phyloP scores from a whole-genome alignment of 2,329 filamentous ascomycete species.

The Epichloe typhina region DNA sequence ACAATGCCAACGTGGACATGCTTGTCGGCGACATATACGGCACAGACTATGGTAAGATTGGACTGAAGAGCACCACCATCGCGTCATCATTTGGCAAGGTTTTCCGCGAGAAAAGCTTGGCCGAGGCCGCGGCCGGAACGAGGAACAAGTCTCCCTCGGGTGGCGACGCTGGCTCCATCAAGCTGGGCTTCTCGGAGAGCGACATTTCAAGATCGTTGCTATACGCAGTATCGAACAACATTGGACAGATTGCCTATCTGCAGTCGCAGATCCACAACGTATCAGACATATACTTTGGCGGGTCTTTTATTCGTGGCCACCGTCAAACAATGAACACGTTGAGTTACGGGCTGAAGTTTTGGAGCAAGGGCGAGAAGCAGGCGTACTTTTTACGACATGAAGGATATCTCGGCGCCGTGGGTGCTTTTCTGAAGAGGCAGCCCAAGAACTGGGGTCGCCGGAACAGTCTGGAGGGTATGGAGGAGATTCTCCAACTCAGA shows the following conservation, averaged over 20 bases:
- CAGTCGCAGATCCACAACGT: constrained; percentile 90
- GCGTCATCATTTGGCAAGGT: constrained; percentile 96
- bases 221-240: constrained; percentile 95
- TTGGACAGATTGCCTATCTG: constrained; percentile 94
- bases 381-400: constrained; percentile 94
- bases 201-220: constrained; percentile 86
- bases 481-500: constrained; percentile 19
- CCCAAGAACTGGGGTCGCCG: constrained; percentile 83
- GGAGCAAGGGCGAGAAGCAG: constrained; percentile 86
- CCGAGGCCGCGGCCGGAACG: constrained; percentile 67
- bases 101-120: constrained; percentile 79
- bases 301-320: constrained; percentile 91
- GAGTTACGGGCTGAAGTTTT: constrained; percentile 94
- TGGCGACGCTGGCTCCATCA: constrained; percentile 28
- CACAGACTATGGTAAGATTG: constrained; percentile 89
- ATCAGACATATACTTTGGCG: constrained; percentile 92
- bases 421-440: constrained; percentile 84
- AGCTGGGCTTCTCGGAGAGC: constrained; percentile 51
- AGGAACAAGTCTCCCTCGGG: constrained; percentile 39
- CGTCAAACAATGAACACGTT: constrained; percentile 96
- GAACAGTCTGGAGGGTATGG: constrained; percentile 53
- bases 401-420: constrained; percentile 86
- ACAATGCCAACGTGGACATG: constrained; percentile 91
- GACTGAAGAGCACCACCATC: constrained; percentile 88
- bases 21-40: constrained; percentile 97